Conservation (phyloP, 1,284 basidiomycete genomes). For the Marasmius tenuissimus region DNA sequence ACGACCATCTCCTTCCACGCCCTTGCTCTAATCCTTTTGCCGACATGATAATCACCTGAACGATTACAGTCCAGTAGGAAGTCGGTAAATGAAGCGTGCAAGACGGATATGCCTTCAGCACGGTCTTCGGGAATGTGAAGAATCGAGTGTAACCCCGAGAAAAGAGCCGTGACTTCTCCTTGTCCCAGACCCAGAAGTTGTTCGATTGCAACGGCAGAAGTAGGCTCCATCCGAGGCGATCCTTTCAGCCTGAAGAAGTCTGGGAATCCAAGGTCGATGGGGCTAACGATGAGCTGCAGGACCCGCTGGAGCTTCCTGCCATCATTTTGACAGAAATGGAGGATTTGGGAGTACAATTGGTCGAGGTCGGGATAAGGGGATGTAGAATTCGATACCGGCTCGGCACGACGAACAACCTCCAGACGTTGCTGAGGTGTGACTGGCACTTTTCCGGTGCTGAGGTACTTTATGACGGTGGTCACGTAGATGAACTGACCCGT, state of each 20-base stretch:
- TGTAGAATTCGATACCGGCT: neutral
- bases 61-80: neutral
- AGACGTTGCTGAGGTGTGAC: neutral
- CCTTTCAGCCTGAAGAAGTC: neutral
- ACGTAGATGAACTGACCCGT: neutral
- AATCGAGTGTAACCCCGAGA: neutral
- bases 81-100: neutral
- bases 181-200: neutral
- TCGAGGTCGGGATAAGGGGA: constrained; percentile 1
- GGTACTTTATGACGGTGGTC: neutral
- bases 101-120: neutral
- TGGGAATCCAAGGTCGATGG: neutral
- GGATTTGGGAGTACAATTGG: neutral
- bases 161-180: neutral
- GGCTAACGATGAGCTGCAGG: neutral
- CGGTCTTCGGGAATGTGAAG: neutral
- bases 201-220: neutral
- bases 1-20: neutral
- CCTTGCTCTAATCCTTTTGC: neutral
- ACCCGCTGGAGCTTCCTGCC: neutral
- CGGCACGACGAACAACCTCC: neutral
- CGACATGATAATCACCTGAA: neutral
- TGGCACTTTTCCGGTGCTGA: neutral
- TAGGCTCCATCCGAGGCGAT: neutral
- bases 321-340: neutral